These are phyloP conservation scores for Penicillium verrucosum DNA, from an alignment of 2,329 filamentous ascomycete species.

Conservation along the genomic window DNA sequence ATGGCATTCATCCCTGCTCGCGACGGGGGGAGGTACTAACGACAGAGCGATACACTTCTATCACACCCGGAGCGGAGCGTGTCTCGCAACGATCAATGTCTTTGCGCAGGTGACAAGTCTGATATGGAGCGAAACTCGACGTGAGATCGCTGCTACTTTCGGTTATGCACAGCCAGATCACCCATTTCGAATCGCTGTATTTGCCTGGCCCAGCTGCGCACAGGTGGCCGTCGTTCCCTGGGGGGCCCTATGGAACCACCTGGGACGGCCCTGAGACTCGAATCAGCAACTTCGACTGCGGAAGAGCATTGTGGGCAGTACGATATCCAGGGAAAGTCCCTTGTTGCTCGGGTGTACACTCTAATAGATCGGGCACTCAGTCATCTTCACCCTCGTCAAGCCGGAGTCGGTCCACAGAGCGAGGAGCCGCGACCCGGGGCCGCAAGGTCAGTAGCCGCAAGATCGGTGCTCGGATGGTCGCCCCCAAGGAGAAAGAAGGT, in stretches of 20 bases:
- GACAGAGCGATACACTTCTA: slow-evolving; percentile 97
- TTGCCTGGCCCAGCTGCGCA: slow-evolving; percentile 88
- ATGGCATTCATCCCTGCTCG: slow-evolving; percentile 82
- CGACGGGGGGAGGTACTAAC: slow-evolving; percentile 88
- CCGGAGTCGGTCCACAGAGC: neutral
- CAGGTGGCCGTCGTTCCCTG: slow-evolving; percentile 82
- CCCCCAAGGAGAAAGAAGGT: slow-evolving; percentile 47
- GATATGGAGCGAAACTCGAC: slow-evolving; percentile 80
- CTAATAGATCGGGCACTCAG: slow-evolving; percentile 9
- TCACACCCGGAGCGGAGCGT: slow-evolving; percentile 77
- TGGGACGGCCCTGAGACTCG: slow-evolving; percentile 28
- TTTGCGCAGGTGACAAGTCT: slow-evolving; percentile 90
- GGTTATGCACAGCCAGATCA: slow-evolving; percentile 91
- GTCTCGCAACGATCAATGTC: slow-evolving; percentile 85
- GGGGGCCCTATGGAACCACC: slow-evolving; percentile 58
- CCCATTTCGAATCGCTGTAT: slow-evolving; percentile 82
- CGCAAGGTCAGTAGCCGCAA: slow-evolving; percentile 16
- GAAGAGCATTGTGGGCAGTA: slow-evolving; percentile 75
- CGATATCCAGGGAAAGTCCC: slow-evolving; percentile 68
- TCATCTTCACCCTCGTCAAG: slow-evolving; percentile 7
- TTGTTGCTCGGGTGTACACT: slow-evolving; percentile 19
- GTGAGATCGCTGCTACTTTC: slow-evolving; percentile 90
- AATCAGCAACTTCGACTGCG: slow-evolving; percentile 34
- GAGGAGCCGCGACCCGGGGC: neutral
- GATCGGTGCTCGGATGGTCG: slow-evolving; percentile 23